These are phyloP conservation scores for Sonneratia caseolaris DNA, from an alignment of 345 rosid genomes.

Conservation along the genomic window DNA sequence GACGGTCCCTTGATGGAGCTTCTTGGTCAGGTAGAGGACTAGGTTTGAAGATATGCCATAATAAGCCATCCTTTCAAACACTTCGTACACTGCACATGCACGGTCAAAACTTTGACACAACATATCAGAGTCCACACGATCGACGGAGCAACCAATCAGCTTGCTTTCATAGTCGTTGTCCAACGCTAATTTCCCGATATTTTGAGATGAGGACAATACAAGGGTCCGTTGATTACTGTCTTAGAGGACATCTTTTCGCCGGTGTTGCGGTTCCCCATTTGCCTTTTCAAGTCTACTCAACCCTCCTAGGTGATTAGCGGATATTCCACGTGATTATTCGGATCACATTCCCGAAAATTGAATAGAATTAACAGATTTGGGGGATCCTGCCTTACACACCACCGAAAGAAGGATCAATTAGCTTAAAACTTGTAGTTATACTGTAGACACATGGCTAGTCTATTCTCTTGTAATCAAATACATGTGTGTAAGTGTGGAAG, in stretches of 20 bases:
- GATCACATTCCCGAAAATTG: too few relatives aligned
- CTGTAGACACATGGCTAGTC: too few relatives aligned
- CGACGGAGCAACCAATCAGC: not conserved
- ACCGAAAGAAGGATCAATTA: too few relatives aligned
- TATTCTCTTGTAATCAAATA: too few relatives aligned
- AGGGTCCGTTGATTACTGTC: not conserved
- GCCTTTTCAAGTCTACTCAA: too few relatives aligned
- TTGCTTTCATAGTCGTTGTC: not conserved
- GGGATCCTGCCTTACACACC: too few relatives aligned
- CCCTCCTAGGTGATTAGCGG: too few relatives aligned
- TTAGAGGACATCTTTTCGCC: not conserved
- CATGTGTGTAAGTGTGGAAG: too few relatives aligned
- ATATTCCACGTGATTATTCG: too few relatives aligned
- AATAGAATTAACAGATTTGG: too few relatives aligned
- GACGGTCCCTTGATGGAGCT: slow-evolving; percentile 78
- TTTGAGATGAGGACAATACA: not conserved
- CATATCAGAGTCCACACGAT: slow-evolving; percentile 1
- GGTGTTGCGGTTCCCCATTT: too few relatives aligned
- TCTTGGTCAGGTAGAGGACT: slow-evolving; percentile 61
- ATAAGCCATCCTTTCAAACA: slow-evolving; percentile 86
- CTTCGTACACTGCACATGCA: slow-evolving; percentile 50
- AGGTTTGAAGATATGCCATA: slow-evolving; percentile 75
- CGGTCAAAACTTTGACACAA: not conserved
- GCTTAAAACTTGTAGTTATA: too few relatives aligned
- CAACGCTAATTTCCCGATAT: not conserved